Evolutionary conservation across 495 filamentous ascomycete species (phyloP).

Genomic region (Parachaetomium inaequale): DNA sequence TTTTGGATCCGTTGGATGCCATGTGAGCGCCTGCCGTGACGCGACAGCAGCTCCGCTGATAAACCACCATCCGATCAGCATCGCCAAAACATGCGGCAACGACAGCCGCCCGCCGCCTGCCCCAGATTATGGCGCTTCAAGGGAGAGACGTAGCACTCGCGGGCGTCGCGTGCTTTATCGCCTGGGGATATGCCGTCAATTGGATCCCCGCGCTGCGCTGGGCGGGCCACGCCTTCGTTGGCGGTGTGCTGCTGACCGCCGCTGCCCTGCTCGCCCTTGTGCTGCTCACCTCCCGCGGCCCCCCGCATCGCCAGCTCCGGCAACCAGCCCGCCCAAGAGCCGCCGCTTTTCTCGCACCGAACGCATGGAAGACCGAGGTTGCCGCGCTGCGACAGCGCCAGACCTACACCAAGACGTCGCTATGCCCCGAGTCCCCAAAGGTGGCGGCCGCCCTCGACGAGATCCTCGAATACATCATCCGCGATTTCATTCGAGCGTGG

Average conservation of each 20-base stretch:
- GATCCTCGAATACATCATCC: constrained; percentile 68
- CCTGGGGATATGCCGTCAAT: constrained; percentile 78
- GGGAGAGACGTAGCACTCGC: constrained; percentile 70
- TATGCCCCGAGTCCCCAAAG: constrained; percentile 74
- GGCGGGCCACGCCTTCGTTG: constrained; percentile 71
- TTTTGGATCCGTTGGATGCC: too few species aligned
- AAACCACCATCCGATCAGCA: too few species aligned
- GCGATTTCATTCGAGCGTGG: constrained; percentile 88
- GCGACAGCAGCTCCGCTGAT: too few species aligned
- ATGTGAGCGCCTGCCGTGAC: too few species aligned
- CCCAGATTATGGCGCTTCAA: constrained; percentile 69
- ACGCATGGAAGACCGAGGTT: constrained; percentile 66
- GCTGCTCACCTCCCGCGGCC: constrained; percentile 58
- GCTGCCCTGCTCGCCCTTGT: constrained; percentile 54
- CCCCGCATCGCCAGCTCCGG: constrained; percentile 36
- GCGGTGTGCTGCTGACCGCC: constrained; percentile 57
- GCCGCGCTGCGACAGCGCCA: constrained; percentile 54
- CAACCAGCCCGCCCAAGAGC: constrained; percentile 42
- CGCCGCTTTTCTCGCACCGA: constrained; percentile 59
- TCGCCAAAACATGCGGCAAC: constrained; percentile 41
- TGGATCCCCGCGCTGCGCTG: constrained; percentile 78
- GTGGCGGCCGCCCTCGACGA: constrained; percentile 80
- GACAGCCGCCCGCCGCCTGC: constrained; percentile 28
- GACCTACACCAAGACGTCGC: constrained; percentile 50
- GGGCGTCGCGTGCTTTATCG: constrained; percentile 67